These are phyloP conservation scores for Cordyceps javanica DNA, from an alignment of 2,329 filamentous ascomycete species.

Conservation along the genomic window DNA sequence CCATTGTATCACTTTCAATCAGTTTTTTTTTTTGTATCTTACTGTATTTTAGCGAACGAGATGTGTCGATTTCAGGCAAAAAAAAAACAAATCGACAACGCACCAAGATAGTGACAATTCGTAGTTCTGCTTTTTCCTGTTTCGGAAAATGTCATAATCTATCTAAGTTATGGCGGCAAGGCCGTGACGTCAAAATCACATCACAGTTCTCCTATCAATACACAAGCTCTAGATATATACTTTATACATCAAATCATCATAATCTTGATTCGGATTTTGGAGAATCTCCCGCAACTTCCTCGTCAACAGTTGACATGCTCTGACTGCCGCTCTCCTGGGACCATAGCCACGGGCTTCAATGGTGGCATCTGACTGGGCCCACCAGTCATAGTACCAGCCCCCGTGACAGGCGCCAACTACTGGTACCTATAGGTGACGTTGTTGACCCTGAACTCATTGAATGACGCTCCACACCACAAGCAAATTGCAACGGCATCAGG, in stretches of 20 bases:
- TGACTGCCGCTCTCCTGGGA: background rate
- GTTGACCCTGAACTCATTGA: background rate
- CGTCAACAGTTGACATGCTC: background rate
- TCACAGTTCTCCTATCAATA: background rate
- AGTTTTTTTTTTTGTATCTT: no score
- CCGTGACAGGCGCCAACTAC: background rate
- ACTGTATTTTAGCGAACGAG: no score
- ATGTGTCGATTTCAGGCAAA: no score
- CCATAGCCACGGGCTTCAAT: background rate
- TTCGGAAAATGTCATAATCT: no score
- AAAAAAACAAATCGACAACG: no score
- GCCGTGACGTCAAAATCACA: background rate
- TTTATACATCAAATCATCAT: no score
- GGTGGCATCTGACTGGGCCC: conserved; percentile 9
- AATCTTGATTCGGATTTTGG: no score
- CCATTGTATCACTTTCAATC: no score
- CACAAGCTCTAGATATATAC: no score
- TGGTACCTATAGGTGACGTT: background rate
- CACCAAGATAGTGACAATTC: no score
- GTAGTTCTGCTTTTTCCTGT: no score
- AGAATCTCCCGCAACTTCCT: no score
- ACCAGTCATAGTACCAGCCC: background rate
- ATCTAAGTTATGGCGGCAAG: background rate
- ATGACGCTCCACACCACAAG: conserved; percentile 7
- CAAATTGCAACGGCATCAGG: background rate